Base-by-base conservation (phyloP, 2,329 filamentous ascomycete species). In the Magnaporthales sp. region DNA sequence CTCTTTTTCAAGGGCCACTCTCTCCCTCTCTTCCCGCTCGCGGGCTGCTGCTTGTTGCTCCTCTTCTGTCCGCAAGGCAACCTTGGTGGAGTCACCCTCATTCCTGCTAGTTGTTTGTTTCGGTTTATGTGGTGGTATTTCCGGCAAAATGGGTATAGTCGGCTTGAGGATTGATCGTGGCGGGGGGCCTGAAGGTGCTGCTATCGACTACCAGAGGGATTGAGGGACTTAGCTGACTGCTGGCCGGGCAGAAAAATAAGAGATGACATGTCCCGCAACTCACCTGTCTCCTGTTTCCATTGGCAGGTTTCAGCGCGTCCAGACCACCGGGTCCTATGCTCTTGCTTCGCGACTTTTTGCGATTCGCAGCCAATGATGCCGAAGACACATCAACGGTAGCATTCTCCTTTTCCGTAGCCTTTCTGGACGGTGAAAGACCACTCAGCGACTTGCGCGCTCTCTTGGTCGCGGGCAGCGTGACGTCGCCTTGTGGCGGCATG, bases 251-350 rank as follows among this genome's bases (percentile, higher is more conserved):
- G 1, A 9, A 26, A 26, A 11, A 58, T 1, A 15, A 60, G 5
- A 22, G 15, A 60, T 13, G 24, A 27, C 56, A n/a, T 27, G 13
- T 29, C 7, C 26, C 29, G 71, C 78, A 67, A 72, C 82, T 74
- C 84, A 95, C 92, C 80, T 92, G 91, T 77, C 91, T 86, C 72
- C 91, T 83, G 76, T 96, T 96, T 38, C 91, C 91, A 73, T 83
- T 86, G 61, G 85, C 86, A 73, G 89, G 85, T 76, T 90, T 93
- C 66, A 96, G 83, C 67, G 90, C 89, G 81, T 96, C 93, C 62
- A 97, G 79, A 29, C 93, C 93, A 64, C 94, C 95, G 19, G 95
- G 94, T 2, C 95, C 95, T 71, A 99, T 89, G 79, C 94, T 98
- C 82, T 97, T 98, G 79, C 94, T 97, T 70, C 95, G 89, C 67